Base-by-base conservation (phyloP, 805 yeast genomes). In the Ogataea polymorpha region DNA sequence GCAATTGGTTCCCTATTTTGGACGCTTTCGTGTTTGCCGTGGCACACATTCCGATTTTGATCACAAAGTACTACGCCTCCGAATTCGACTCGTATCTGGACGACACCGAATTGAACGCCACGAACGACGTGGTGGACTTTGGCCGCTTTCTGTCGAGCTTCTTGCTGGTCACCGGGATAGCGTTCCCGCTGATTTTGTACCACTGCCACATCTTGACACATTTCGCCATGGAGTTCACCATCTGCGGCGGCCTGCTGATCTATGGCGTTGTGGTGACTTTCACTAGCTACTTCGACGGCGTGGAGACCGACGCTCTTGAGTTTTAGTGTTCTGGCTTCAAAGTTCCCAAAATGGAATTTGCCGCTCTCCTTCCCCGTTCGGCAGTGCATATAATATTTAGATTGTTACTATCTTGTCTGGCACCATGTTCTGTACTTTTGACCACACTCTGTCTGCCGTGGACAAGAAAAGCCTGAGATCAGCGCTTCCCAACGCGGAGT, bases 1-100 rank as follows among this genome's bases (percentile, higher is more conserved):
- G 86, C 35, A 89, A 88, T 62, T 93, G 96, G 95, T 79, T 83
- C 55, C 98, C 99, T 26, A 72, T 91, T 43, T 73, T 82, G 27
- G 87, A 85, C 21, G 79, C 67, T 4, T 38, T 79, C 13, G 68
- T 84, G 48, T 83, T 83, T 59, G 68, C 79, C 28, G 45, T 80
- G 29, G 90, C 93, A 3, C 90, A 89, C 26, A 41, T 83, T 26
- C 95, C 95, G 4, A 80, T 82, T 45, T 71, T 82, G 8, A 48
- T 82, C 6, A 77, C 82, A 44, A 66, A 72, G 25, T 63, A 67
- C 46, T 65, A 68, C 44, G 68, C 70, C n/a, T 40, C 55, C 18
- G 59, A 60, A 20, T 59, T 60, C 35, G 78, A 79, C 45, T 86
- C 82, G 57, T 82, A 82, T 55, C 75, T 81, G 77, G 72, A 74